These are phyloP conservation scores for Backusella liffmaniae DNA, from an alignment of 192 early-diverging fungal species.

Conservation along the genomic window DNA sequence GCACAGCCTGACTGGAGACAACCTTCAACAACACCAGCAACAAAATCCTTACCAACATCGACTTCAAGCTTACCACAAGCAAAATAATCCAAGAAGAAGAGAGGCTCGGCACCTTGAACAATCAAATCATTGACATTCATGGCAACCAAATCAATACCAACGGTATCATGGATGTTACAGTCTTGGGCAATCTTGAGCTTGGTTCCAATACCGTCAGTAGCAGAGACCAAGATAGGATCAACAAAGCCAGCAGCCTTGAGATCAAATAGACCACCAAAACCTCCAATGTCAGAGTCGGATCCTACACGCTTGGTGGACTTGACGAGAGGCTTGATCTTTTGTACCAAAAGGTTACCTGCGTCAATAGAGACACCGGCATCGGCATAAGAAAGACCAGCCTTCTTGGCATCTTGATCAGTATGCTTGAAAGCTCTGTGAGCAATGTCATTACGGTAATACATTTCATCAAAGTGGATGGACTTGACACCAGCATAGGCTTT, in stretches of 20 bases:
- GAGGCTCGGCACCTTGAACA: conserved; percentile 98
- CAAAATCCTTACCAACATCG: conserved; percentile 85
- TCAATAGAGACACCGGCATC: conserved; percentile 97
- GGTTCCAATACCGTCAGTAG: conserved; percentile 98
- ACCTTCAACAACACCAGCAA: conserved; percentile 92
- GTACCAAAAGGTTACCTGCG: conserved; percentile 92
- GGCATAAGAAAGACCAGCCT: conserved; percentile 81
- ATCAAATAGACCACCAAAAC: conserved; percentile 98
- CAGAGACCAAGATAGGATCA: conserved; percentile 95
- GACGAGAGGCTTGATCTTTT: conserved; percentile 94
- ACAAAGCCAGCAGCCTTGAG: conserved; percentile 88
- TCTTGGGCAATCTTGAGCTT: conserved; percentile 96
- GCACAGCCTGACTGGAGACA: conserved; percentile 90
- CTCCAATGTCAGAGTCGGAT: conserved; percentile 95
- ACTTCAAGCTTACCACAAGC: conserved; percentile 94
- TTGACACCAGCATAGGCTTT: conserved; percentile 70
- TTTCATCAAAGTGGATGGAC: conserved; percentile 80
- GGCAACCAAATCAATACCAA: conserved; percentile 97
- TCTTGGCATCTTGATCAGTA: conserved; percentile 37
- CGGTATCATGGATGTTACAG: conserved; percentile 84
- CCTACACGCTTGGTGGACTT: conserved; percentile 92
- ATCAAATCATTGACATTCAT: conserved; percentile 99
- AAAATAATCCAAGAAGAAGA: conserved; percentile 99
- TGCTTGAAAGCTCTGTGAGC: conserved; percentile 58
- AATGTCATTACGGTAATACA: conserved; percentile 92